Evolutionary conservation across 306 rosid species (phyloP), one percentile per base, ranked within the genome.

Genomic region (Vigna trinervia): DNA sequence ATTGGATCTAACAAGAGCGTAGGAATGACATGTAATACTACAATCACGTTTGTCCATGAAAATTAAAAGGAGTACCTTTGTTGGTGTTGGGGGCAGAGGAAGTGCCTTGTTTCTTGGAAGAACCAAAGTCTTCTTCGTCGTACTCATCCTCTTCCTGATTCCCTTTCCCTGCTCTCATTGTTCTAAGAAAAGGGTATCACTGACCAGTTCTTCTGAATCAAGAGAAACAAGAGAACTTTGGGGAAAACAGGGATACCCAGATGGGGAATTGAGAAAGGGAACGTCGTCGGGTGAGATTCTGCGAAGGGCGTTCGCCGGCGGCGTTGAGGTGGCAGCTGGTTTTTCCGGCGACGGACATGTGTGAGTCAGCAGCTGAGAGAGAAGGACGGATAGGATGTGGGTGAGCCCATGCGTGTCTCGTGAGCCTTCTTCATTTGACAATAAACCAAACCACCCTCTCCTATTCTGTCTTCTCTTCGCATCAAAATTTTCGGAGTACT

Each of bases 61-160:
- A 68, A n/a, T 2, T 59, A 78, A 81, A 22, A 15, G 17, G 8
- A 51, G 53, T 78, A 91, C 99, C 98, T 88, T 89, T 92, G 73
- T 64, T 84, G 85, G 71, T 68, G 60, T 84, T 85, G 30, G 80
- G 78, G 47, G 84, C 81, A 77, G 96, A 96, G 61, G 99, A 91
- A 81, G 92, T 81, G 4, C 90, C 97, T 26, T 92, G 96, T 75
- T 84, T 91, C 67, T 82, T 89, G 12, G 90, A 85, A 52, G 93
- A 81, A 65, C 76, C 88, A 70, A 88, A 85, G 12, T 88, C 99
- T 8, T 89, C 99, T 0, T 92, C 96, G 28, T 96, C 99, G 85
- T 87, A 96, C 81, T 91, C 99, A 6, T 92, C 97, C 51, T 96
- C 99, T 63, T 92, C 97, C 48, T 81, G 92, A 43, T 73, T 88